Evolutionary conservation across 73 alveolate species (phyloP).

Genomic region (Durusdinium trenchii): DNA sequence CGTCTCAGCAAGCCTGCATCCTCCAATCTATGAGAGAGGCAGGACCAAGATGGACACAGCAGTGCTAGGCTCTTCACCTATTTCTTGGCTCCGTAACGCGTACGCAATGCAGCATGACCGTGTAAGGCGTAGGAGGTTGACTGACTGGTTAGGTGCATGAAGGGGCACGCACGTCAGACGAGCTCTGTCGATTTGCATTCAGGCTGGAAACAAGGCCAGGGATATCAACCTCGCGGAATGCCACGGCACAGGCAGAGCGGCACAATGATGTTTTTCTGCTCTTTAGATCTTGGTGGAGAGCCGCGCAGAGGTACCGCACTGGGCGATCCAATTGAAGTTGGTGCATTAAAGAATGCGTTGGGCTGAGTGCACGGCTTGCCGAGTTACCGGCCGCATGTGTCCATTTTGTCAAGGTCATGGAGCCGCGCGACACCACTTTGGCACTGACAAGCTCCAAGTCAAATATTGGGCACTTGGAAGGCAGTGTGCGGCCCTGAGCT

Average conservation of each 20-base stretch:
- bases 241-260: constrained; percentile 84
- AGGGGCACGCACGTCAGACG: too few relatives aligned
- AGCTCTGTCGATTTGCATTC: too few relatives aligned
- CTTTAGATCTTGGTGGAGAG: neutral
- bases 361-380: neutral
- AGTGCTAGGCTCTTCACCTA: too few relatives aligned
- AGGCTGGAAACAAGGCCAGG: constrained; percentile 71
- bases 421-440: constrained; percentile 71
- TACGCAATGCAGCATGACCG: too few relatives aligned
- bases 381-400: neutral
- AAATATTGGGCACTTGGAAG: constrained; percentile 90
- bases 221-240: constrained; percentile 87
- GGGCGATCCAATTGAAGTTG: constrained; percentile 80
- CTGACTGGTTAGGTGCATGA: too few relatives aligned
- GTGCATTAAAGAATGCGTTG: constrained; percentile 38
- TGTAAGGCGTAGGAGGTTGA: too few relatives aligned
- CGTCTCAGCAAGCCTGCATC: constrained; percentile 83
- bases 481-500: constrained; percentile 39
- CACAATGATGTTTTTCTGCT: neutral
- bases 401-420: constrained; percentile 47
- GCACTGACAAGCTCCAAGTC: constrained; percentile 72
- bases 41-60: too few relatives aligned
- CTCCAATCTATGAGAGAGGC: constrained; percentile 72
- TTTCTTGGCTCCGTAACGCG: too few relatives aligned
- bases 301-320: constrained; percentile 34